Evolutionary conservation across 2,329 filamentous ascomycete genomes (phyloP).

Genomic region (Neofusicoccum sp.): DNA sequence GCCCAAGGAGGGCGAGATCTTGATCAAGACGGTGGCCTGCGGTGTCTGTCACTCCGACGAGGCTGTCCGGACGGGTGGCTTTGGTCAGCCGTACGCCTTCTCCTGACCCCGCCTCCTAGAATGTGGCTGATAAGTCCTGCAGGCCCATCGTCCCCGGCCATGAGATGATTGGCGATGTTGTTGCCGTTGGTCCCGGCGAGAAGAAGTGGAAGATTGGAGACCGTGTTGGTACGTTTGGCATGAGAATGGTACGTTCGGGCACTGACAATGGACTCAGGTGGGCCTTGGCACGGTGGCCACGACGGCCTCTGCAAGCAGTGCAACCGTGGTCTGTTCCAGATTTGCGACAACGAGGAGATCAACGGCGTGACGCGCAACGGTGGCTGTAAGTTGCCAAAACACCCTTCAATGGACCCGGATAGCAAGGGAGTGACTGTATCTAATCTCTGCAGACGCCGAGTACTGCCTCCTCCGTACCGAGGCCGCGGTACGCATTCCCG

Average conservation of each 20-base stretch:
- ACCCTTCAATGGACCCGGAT: background rate
- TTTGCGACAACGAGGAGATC: conserved; percentile 63
- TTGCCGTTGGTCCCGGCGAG: conserved; percentile 60
- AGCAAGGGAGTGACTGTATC: background rate
- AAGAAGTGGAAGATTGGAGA: conserved; percentile 65
- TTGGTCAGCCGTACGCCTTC: conserved; percentile 53
- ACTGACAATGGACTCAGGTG: background rate
- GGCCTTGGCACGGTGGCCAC: conserved; percentile 67
- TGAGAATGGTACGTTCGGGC: conserved; percentile 39
- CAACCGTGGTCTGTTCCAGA: conserved; percentile 65
- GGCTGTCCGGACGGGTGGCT: conserved; percentile 22
- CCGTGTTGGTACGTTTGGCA: conserved; percentile 57
- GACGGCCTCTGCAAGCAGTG: conserved; percentile 65
- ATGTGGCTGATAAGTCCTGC: background rate
- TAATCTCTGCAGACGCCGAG: conserved; percentile 51
- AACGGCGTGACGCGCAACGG: conserved; percentile 70
- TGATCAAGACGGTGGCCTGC: conserved; percentile 72
- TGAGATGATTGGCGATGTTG: conserved; percentile 70
- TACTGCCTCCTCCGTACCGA: conserved; percentile 64
- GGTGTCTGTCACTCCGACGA: conserved; percentile 71
- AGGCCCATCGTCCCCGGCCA: conserved; percentile 67
- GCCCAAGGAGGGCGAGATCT: conserved; percentile 61
- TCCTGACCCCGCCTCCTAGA: background rate
- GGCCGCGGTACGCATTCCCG: conserved; percentile 58
- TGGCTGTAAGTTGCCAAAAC: conserved; percentile 54